Conservation (phyloP, 1,284 basidiomycete genomes). For the Ganoderma boninense region DNA sequence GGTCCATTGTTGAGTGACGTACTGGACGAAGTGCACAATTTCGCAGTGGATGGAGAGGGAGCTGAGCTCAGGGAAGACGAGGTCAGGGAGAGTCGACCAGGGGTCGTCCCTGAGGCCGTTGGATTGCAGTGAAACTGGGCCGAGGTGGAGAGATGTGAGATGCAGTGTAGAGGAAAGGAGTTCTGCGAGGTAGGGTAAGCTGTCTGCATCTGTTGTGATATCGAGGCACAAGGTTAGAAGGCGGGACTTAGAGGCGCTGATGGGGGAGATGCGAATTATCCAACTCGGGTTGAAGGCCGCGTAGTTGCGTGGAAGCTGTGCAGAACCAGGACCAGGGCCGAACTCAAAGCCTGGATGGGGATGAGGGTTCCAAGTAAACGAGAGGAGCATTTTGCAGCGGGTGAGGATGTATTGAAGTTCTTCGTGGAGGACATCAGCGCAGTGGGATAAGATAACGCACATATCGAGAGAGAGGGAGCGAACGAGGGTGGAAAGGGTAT, state of each 20-base stretch:
- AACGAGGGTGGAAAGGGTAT: neutral
- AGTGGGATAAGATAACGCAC: neutral
- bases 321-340: neutral
- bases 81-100: neutral
- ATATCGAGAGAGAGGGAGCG: neutral
- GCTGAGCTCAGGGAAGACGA: neutral
- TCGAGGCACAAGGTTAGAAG: neutral
- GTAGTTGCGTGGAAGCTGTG: too few species aligned
- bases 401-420: neutral
- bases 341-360: neutral
- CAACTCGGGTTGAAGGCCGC: neutral
- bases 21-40: neutral
- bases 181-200: neutral
- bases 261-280: neutral
- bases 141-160: neutral
- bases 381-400: neutral
- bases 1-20: neutral
- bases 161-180: neutral
- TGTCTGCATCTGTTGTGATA: neutral
- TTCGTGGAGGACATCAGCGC: neutral
- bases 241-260: neutral
- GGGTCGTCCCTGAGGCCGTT: neutral
- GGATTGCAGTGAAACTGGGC: neutral
- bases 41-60: neutral
- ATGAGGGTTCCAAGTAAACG: neutral